A percentile compares a stretch with the other conserved stretches of the same genome.
Conservation (phyloP, 495 filamentous ascomycete genomes). For the Xylaria scruposa region DNA sequence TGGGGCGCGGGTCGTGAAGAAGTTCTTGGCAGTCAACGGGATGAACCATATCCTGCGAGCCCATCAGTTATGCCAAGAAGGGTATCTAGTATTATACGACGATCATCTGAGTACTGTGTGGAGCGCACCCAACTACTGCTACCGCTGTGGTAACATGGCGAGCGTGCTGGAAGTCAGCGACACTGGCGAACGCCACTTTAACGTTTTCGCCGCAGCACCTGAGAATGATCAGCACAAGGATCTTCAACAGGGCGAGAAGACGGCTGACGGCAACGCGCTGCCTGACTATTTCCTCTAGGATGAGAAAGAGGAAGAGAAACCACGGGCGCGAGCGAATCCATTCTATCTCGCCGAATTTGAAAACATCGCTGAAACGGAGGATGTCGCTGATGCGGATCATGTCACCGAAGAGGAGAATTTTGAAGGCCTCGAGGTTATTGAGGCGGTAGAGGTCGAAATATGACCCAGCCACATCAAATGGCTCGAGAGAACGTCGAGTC, state of each 20-base stretch:
- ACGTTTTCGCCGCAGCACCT: conserved; percentile 95
- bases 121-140: conserved; percentile 98
- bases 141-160: conserved; percentile 95
- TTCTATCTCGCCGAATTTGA: background rate
- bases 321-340: background rate
- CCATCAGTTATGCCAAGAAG: conserved; percentile 97
- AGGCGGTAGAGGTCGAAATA: background rate
- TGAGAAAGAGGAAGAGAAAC: conserved; percentile 3
- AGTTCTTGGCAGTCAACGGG: conserved; percentile 94
- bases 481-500: background rate
- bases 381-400: too few species aligned
- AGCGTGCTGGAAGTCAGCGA: conserved; percentile 96
- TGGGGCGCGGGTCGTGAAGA: conserved; percentile 94
- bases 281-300: conserved; percentile 63
- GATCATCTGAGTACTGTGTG: conserved; percentile 94
- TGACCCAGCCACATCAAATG: background rate
- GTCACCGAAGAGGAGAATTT: background rate
- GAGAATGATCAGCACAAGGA: conserved; percentile 94
- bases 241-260: conserved; percentile 67
- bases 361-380: background rate
- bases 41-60: conserved; percentile 97
- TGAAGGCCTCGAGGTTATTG: background rate
- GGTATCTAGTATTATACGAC: conserved; percentile 94
- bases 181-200: conserved; percentile 89
- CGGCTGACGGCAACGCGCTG: conserved; percentile 56